A percentile compares a stretch with the other conserved stretches of the same genome.
These are phyloP conservation scores for Schizosaccharomyces japonicus DNA, from an alignment of 805 yeast species.

Conservation along the genomic window DNA sequence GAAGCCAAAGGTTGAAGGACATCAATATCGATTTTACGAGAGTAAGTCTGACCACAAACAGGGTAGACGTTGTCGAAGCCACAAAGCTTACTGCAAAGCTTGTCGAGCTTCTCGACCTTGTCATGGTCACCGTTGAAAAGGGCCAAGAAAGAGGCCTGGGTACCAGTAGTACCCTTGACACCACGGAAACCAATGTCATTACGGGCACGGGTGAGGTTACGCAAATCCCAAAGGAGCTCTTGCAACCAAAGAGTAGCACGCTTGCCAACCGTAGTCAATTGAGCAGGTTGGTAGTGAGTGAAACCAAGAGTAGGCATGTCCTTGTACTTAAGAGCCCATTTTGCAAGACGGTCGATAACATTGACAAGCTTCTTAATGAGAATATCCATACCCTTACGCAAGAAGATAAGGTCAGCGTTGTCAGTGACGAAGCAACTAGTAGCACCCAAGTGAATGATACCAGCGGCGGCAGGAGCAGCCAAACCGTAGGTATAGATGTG, in stretches of 20 bases:
- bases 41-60: constrained; percentile 96
- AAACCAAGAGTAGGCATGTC: constrained; percentile 93
- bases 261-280: constrained; percentile 93
- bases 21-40: constrained; percentile 92
- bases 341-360: constrained; percentile 69
- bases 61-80: constrained; percentile 94
- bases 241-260: constrained; percentile 95
- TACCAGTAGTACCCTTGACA: constrained; percentile 97
- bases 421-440: constrained; percentile 95
- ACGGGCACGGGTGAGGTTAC: constrained; percentile 88
- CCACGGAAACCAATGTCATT: constrained; percentile 91
- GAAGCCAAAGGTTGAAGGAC: constrained; percentile 79
- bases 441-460: constrained; percentile 93
- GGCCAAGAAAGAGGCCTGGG: constrained; percentile 88
- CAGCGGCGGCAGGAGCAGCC: constrained; percentile 86
- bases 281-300: constrained; percentile 99
- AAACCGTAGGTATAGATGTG: constrained; percentile 91
- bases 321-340: constrained; percentile 77
- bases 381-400: constrained; percentile 85
- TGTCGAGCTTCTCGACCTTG: constrained; percentile 79
- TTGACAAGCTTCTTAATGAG: constrained; percentile 86
- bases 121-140: constrained; percentile 93
- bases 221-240: constrained; percentile 89
- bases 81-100: constrained; percentile 71
- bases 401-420: constrained; percentile 87